Base-by-base conservation (phyloP, 2,329 filamentous ascomycete species). In the Aureobasidium sp. region DNA sequence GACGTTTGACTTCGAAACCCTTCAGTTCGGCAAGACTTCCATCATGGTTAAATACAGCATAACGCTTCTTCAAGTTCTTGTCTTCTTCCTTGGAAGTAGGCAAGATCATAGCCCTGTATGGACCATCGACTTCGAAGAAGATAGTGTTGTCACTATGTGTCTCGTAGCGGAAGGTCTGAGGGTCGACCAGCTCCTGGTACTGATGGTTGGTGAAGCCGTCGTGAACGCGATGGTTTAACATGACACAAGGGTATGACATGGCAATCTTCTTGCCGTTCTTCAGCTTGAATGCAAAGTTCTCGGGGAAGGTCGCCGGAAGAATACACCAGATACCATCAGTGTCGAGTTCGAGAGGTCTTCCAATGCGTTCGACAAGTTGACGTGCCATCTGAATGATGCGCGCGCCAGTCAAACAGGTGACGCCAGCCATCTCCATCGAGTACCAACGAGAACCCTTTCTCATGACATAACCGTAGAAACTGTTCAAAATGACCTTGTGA, bases 241-340 rank as follows among this genome's bases (percentile, higher is more conserved):
- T 99, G 67, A 97, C 91, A 73, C 94, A 99, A 61, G 94, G 94
- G 71, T 99, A 99, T 0, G 94, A 99, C 54, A 99, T 92, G n/a
- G 88, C 81, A 63, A 97, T 73, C 73, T 97, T 99, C 81, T 97
- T 99, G 67, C 94, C 94, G 68, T 92, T 95, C 75, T 93, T 96
- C 67, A 97, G 77, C 69, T 89, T 96, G 79, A 99, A 97, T 0
- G 86, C 81, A 70, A 97, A 97, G 74, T 99, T 97, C 71, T 99
- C 94, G 0, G 94, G 94, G 69, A 99, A 99, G 0, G 90, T 94
- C 0, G 90, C 93, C 0, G 94, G 94, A 68, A 99, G 81, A 83
- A 99, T 99, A 76, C 94, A 99, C 95, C 94, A 99, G 69, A 99
- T 99, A 83, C 95, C 94, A 72, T 99, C 94, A 3, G 94, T 99